A percentile compares a stretch with the other conserved stretches of the same genome.
These are phyloP conservation scores for Claviceps citrina DNA, from an alignment of 2,329 filamentous ascomycete species.

Conservation along the genomic window DNA sequence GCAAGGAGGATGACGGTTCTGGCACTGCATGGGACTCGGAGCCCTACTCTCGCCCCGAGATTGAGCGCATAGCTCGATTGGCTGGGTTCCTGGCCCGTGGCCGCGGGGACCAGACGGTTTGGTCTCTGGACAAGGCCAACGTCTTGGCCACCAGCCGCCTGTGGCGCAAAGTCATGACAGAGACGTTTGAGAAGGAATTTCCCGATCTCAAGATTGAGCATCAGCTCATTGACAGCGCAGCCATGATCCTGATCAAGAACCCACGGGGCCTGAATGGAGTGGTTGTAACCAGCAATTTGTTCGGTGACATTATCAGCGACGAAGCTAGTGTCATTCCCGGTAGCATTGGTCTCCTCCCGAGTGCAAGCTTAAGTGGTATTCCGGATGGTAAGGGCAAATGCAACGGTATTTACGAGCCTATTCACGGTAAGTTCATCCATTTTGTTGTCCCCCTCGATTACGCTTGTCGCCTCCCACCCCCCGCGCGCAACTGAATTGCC, in stretches of 20 bases:
- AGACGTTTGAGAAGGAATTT: constrained; percentile 79
- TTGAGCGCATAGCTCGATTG: constrained; percentile 74
- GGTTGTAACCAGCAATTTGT: constrained; percentile 74
- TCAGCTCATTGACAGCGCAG: constrained; percentile 85
- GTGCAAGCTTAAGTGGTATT: constrained; percentile 28
- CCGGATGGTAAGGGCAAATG: constrained; percentile 18
- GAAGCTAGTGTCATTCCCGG: constrained; percentile 56
- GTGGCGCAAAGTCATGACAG: constrained; percentile 75
- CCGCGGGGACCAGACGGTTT: constrained; percentile 50
- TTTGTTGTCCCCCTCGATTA: too few species aligned
- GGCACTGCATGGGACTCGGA: constrained; percentile 70
- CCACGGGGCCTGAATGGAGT: constrained; percentile 77
- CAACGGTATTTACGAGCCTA: constrained; percentile 65
- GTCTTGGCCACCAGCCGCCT: constrained; percentile 78
- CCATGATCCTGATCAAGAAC: constrained; percentile 96
- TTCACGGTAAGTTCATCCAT: constrained; percentile 36
- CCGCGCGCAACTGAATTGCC: neutral
- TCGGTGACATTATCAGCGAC: constrained; percentile 91
- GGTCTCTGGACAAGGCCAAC: constrained; percentile 89
- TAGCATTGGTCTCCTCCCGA: constrained; percentile 29
- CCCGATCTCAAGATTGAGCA: constrained; percentile 71
- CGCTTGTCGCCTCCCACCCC: neutral
- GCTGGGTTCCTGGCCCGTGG: constrained; percentile 68
- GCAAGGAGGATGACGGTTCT: constrained; percentile 34
- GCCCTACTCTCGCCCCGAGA: constrained; percentile 69